These are phyloP conservation scores for Macrocystidia cucumis DNA, from an alignment of 1,284 basidiomycete species.

Conservation along the genomic window DNA sequence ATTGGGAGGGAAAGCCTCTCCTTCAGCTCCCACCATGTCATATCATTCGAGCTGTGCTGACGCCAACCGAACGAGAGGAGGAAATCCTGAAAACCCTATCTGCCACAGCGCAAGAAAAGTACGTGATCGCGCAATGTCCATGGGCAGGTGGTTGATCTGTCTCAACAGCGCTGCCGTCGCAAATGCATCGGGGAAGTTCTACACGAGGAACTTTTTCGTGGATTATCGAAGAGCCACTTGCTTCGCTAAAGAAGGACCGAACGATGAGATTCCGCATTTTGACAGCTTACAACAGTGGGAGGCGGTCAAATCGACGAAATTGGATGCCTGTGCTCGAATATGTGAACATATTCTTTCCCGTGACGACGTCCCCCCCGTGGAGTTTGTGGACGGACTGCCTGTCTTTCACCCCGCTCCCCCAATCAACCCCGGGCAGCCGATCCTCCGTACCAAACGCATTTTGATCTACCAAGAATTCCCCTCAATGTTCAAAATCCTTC, in stretches of 20 bases:
- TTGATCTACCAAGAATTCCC: conserved; percentile 16
- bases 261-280: conserved; percentile 11
- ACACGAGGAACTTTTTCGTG: conserved; percentile 14
- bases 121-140: conserved; percentile 4
- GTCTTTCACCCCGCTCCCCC: conserved; percentile 10
- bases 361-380: conserved; percentile 12
- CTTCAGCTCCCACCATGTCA: conserved; percentile 15
- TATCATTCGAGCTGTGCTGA: conserved; percentile 11
- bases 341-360: conserved; percentile 12
- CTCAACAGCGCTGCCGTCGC: conserved; percentile 10
- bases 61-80: conserved; percentile 14
- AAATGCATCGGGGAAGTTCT: conserved; percentile 6
- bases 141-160: not conserved
- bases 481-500: conserved; percentile 13
- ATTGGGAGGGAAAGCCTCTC: conserved; percentile 11
- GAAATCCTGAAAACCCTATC: conserved; percentile 13
- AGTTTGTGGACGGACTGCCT: conserved; percentile 11
- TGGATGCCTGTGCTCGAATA: conserved; percentile 13
- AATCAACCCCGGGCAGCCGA: not conserved
- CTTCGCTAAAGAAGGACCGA: conserved; percentile 12
- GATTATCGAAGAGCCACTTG: conserved; percentile 13
- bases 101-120: conserved; percentile 14
- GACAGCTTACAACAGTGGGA: conserved; percentile 14
- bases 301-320: conserved; percentile 14
- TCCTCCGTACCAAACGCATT: conserved; percentile 8